Base-by-base conservation (phyloP, 2,329 filamentous ascomycete genomes). In the Sordariomycetes sp. region DNA sequence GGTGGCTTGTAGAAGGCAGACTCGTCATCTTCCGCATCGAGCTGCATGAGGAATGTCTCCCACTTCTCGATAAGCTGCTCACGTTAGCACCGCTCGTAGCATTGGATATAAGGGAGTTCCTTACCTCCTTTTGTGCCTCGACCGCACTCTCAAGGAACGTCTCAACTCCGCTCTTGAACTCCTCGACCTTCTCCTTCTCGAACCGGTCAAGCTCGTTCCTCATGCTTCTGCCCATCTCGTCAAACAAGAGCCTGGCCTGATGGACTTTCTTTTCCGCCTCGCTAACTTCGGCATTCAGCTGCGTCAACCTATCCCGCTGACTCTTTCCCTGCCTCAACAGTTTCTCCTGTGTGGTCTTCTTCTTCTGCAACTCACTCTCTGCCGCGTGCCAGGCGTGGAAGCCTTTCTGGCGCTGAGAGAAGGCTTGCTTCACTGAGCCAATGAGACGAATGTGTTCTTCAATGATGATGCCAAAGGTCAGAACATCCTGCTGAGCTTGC, bases 401-500 rank as follows among this genome's bases (percentile, higher is more conserved):
- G 2, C 88, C 85, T 58, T 95, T 95, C 57, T 98, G 92, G 37
- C 92, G 80, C 58, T 95, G 88, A 23, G 72, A 64, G 52, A 98
- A 98, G 0, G 92, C 86, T 41, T 82, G 85, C 68, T 98, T 98
- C 40, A 96, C 85, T 36, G 85, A 93, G 21, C 87, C 86, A 47
- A 98, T 96, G 28, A 98, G 64, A 5, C 92, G 86, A 46, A 98
- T 93, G 60, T 98, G 98, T 61, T 98, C 92, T 44, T 98, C 92
- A 42, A 98, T 88, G 28, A 94, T 94, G 51, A 96, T 96, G 24
- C 92, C 92, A 43, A 98, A 79, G 0, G 92, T 98, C 33, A 98
- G 70, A 21, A 96, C 82, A 53, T 98, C 92, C 57, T 98, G 92
- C 61, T 95, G 87, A 9, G 92, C 92, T 59, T 98, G 92, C 16